phyloP scores from a whole-genome alignment of 768 basidiomycete genomes.

The Lentinula sp. region DNA sequence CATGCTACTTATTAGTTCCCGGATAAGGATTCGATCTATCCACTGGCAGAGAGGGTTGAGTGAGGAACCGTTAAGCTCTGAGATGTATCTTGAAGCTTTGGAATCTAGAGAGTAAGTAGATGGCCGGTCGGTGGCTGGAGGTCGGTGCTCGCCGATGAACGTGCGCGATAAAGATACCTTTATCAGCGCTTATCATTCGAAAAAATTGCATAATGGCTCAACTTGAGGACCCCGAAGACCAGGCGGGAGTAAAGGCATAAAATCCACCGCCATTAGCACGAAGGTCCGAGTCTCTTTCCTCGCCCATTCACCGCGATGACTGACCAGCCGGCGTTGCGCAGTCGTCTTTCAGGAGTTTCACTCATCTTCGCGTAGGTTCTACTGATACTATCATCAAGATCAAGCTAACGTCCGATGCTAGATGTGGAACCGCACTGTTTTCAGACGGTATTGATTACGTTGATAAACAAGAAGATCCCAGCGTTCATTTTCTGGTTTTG shows the following conservation, averaged over 20 bases:
- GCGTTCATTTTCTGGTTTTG: not conserved
- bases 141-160: not conserved
- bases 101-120: too few relatives aligned
- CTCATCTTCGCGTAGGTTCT: constrained; percentile 77
- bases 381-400: not conserved
- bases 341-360: constrained; percentile 43
- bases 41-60: not conserved
- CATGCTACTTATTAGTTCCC: not conserved
- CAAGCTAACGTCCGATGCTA: constrained; percentile 19
- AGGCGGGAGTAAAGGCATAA: not conserved
- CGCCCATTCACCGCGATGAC: not conserved
- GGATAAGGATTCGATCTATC: not conserved
- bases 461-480: not conserved
- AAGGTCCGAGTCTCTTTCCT: not conserved
- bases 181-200: not conserved
- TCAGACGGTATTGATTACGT: constrained; percentile 55
- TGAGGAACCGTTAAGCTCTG: too few relatives aligned
- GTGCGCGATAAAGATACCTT: not conserved
- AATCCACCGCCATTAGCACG: not conserved
- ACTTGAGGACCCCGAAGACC: not conserved
- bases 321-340: not conserved
- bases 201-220: not conserved
- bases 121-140: too few relatives aligned
- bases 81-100: too few relatives aligned
- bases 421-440: constrained; percentile 84